Conservation (phyloP, 306 rosid species). For the Begonia masoniana region DNA sequence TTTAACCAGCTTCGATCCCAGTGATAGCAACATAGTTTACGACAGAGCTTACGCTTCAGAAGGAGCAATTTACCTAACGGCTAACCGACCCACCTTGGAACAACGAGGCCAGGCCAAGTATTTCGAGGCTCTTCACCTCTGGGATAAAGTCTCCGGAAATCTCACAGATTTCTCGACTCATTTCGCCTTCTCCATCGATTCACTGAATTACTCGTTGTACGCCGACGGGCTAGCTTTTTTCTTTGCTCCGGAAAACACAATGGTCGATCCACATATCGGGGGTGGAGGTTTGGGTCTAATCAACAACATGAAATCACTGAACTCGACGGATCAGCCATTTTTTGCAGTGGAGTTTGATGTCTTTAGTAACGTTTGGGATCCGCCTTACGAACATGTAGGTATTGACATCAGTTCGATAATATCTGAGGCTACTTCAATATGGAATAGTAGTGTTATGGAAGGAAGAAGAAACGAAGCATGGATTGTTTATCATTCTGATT, state of each 20-base stretch:
- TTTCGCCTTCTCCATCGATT: constrained; percentile 24
- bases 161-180: constrained; percentile 31
- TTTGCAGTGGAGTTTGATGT: constrained; percentile 47
- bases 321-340: constrained; percentile 16
- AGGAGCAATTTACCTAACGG: too few relatives aligned
- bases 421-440: constrained; percentile 16
- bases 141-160: constrained; percentile 21
- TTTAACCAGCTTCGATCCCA: too few relatives aligned
- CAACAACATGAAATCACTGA: background rate
- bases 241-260: constrained; percentile 19
- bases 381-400: constrained; percentile 22
- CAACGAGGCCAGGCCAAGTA: constrained; percentile 24
- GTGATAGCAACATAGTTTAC: too few relatives aligned
- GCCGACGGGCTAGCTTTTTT: constrained; percentile 43
- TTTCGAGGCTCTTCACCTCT: constrained; percentile 13
- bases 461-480: constrained; percentile 19
- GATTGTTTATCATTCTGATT: constrained; percentile 21
- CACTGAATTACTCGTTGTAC: background rate
- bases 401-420: constrained; percentile 22
- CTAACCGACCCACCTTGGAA: background rate
- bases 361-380: constrained; percentile 7
- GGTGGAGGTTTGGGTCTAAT: constrained; percentile 36
- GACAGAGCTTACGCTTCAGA: too few relatives aligned
- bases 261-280: constrained; percentile 3
- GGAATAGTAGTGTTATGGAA: constrained; percentile 10